Percentiles rank a stretch among this genome's conserved stretches.
phyloP scores from a whole-genome alignment of 768 basidiomycete genomes.

The Pisolithus orientalis region DNA sequence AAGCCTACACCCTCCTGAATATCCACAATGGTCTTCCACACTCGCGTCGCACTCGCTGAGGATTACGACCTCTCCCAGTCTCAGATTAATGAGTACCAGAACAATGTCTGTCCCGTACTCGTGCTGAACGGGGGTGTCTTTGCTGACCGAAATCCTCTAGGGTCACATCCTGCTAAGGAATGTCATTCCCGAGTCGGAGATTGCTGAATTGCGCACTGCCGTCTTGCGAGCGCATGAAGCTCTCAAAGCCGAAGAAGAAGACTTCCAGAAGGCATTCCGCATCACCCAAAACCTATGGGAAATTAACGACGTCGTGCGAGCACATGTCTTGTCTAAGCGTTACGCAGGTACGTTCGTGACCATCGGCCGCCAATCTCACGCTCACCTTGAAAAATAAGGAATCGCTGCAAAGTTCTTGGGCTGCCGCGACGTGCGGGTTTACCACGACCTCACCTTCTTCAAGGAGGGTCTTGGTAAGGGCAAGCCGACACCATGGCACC shows the following conservation, averaged over 20 bases:
- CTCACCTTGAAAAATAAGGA: neutral
- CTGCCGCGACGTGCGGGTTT: too few species aligned
- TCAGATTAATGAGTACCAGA: neutral
- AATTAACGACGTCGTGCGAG: conserved; percentile 3
- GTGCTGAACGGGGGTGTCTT: neutral
- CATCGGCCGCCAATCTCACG: neutral
- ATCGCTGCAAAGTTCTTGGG: too few species aligned
- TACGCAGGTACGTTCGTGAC: neutral
- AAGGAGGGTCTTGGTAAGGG: too few species aligned
- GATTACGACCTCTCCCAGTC: neutral
- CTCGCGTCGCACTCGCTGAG: neutral
- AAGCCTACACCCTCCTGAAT: neutral
- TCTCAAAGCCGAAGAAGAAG: conserved; percentile 1
- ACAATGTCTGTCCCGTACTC: neutral
- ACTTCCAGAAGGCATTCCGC: conserved; percentile 5
- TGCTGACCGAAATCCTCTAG: neutral
- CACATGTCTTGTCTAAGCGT: conserved; percentile 4
- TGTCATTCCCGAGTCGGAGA: neutral
- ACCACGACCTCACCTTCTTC: too few species aligned
- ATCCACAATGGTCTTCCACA: neutral
- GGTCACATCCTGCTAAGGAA: neutral
- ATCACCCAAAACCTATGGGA: conserved; percentile 4
- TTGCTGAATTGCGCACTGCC: conserved; percentile 1
- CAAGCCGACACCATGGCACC: too few species aligned
- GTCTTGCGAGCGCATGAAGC: conserved; percentile 1